Percentiles rank a stretch among this genome's conserved stretches.
Conservation (phyloP, 371 early-diverging fungal genomes). For the Saksenaea vasiformis region DNA sequence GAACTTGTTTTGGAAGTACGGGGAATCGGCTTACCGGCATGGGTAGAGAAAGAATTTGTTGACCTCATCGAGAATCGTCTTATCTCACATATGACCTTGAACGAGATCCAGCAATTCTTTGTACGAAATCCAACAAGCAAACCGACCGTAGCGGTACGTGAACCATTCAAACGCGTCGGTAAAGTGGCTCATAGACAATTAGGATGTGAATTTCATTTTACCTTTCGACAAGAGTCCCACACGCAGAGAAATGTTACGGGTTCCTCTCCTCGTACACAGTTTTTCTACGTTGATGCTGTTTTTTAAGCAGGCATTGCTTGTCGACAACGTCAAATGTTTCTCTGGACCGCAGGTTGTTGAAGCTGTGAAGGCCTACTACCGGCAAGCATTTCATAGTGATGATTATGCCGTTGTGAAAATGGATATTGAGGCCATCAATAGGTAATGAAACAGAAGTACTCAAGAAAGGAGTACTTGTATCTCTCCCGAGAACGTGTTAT, state of each 20-base stretch:
- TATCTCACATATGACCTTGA: constrained; percentile 63
- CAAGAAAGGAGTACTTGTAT: neutral
- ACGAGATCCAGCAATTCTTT: constrained; percentile 68
- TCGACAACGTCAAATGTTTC: constrained; percentile 52
- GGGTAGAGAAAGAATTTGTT: constrained; percentile 72
- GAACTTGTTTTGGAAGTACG: constrained; percentile 72
- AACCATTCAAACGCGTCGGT: neutral
- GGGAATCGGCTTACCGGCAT: constrained; percentile 69
- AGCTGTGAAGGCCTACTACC: constrained; percentile 46
- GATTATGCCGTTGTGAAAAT: constrained; percentile 8
- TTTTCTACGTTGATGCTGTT: constrained; percentile 63
- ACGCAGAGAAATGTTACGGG: constrained; percentile 40
- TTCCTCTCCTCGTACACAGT: constrained; percentile 60
- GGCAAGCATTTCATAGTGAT: constrained; percentile 11
- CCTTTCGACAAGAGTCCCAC: constrained; percentile 52
- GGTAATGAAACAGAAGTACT: neutral
- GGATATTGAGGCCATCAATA: neutral
- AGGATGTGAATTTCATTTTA: constrained; percentile 71
- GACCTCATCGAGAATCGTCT: constrained; percentile 65
- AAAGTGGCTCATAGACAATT: constrained; percentile 4
- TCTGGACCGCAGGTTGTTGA: constrained; percentile 60
- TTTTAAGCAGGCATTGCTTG: constrained; percentile 65
- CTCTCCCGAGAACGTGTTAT: no score
- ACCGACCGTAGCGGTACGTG: constrained; percentile 61
- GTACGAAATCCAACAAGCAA: constrained; percentile 67